phyloP scores from a whole-genome alignment of 192 early-diverging fungal genomes.

The Coemansia sp. region DNA sequence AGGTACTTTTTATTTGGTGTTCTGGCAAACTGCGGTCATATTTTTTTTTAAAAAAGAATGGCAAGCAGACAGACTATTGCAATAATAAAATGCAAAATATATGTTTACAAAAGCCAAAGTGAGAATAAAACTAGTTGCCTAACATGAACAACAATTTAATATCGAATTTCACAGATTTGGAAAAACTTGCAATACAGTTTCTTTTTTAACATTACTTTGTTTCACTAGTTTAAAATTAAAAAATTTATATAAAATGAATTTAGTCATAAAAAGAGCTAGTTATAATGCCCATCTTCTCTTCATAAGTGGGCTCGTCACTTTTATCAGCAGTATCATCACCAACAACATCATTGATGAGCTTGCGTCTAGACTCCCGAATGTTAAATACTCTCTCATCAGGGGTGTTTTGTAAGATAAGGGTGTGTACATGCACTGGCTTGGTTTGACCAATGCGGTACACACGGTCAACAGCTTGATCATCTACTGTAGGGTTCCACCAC shows the following conservation, averaged over 20 bases:
- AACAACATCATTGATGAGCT: conserved; percentile 19
- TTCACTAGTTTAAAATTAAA: no score
- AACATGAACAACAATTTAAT: no score
- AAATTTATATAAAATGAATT: no score
- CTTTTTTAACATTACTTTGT: no score
- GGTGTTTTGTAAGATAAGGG: conserved; percentile 84
- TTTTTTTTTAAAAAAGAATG: no score
- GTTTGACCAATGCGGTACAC: conserved; percentile 95
- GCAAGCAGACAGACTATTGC: no score
- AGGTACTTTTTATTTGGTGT: background rate
- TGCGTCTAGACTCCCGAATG: conserved; percentile 23
- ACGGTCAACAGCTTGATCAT: conserved; percentile 88
- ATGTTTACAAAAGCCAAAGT: no score
- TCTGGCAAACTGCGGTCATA: no score
- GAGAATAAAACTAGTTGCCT: no score
- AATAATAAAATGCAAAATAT: no score
- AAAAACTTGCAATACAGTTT: no score
- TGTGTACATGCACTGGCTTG: conserved; percentile 88
- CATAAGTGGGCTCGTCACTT: background rate
- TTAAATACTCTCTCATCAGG: conserved; percentile 71
- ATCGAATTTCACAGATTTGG: no score
- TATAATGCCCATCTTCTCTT: conserved; percentile 3
- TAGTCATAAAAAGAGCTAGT: background rate
- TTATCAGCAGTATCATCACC: conserved; percentile 1
- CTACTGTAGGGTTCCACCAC: conserved; percentile 93